These are phyloP conservation scores for Cyclostephanos tholiformis DNA, from an alignment of 108 stramenopile species.

Conservation along the genomic window DNA sequence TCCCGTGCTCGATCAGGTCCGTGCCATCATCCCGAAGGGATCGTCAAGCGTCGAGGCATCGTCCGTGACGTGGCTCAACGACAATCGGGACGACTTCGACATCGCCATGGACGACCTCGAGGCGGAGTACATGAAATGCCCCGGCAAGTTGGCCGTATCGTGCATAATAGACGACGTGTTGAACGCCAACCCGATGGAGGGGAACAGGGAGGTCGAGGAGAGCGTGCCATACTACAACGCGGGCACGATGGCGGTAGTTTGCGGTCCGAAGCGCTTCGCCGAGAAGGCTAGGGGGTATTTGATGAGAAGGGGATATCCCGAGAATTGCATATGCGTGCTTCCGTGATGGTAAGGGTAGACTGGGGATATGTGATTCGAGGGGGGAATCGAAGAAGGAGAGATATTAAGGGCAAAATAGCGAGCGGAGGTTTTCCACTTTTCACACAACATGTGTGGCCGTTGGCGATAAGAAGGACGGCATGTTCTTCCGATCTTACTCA, in stretches of 20 bases:
- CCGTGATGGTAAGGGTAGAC: constrained; percentile 37
- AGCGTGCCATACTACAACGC: constrained; percentile 67
- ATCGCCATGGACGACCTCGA: constrained; percentile 67
- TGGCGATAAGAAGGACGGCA: too few species aligned
- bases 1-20: constrained; percentile 70
- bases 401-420: too few species aligned
- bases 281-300: constrained; percentile 60
- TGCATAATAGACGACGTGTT: constrained; percentile 61
- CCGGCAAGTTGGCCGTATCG: constrained; percentile 69
- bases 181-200: constrained; percentile 51
- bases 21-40: constrained; percentile 56
- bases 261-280: constrained; percentile 61
- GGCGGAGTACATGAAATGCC: constrained; percentile 68
- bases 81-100: constrained; percentile 63
- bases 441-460: too few species aligned
- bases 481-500: too few species aligned
- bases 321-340: constrained; percentile 71
- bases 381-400: background rate
- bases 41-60: constrained; percentile 62
- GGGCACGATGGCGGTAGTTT: constrained; percentile 78
- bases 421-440: too few species aligned
- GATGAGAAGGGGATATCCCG: constrained; percentile 68
- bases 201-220: constrained; percentile 57
- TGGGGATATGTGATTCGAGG: background rate
- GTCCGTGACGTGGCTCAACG: constrained; percentile 71